Percentiles rank a stretch among this genome's conserved stretches.
Conservation (phyloP, 495 filamentous ascomycete genomes). For the Astrothelium macrocarpum region DNA sequence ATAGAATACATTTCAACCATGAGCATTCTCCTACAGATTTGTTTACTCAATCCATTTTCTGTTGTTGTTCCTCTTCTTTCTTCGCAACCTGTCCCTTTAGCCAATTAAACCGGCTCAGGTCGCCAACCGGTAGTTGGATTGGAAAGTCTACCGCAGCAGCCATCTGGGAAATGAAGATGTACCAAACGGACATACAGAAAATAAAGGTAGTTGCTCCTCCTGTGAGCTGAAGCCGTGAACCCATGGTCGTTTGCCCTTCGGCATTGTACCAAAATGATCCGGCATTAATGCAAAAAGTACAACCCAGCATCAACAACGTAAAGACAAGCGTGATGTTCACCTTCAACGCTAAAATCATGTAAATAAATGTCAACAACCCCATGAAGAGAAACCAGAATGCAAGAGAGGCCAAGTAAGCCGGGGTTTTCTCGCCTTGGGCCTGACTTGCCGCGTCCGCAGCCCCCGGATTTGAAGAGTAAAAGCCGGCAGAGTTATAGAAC, state of each 20-base stretch:
- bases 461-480: conserved; percentile 29
- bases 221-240: conserved; percentile 15
- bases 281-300: conserved; percentile 46
- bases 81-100: not conserved
- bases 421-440: not conserved
- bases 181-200: conserved; percentile 49
- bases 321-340: conserved; percentile 58
- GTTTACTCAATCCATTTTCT: not conserved
- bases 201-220: conserved; percentile 45
- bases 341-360: conserved; percentile 55
- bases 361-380: conserved; percentile 52
- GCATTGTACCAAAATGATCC: conserved; percentile 42
- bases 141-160: conserved; percentile 50
- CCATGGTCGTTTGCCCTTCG: conserved; percentile 5
- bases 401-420: conserved; percentile 12
- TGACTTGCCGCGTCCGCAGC: conserved; percentile 25
- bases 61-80: not conserved
- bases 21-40: not conserved
- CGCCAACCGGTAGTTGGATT: conserved; percentile 37
- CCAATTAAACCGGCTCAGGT: not conserved
- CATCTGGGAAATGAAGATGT: conserved; percentile 51
- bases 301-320: conserved; percentile 53
- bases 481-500: conserved; percentile 43
- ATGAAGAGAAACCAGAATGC: conserved; percentile 48
- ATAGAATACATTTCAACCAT: not conserved